Base-by-base conservation (phyloP, 1,284 basidiomycete genomes). In the Cutaneotrichosporon sp. region DNA sequence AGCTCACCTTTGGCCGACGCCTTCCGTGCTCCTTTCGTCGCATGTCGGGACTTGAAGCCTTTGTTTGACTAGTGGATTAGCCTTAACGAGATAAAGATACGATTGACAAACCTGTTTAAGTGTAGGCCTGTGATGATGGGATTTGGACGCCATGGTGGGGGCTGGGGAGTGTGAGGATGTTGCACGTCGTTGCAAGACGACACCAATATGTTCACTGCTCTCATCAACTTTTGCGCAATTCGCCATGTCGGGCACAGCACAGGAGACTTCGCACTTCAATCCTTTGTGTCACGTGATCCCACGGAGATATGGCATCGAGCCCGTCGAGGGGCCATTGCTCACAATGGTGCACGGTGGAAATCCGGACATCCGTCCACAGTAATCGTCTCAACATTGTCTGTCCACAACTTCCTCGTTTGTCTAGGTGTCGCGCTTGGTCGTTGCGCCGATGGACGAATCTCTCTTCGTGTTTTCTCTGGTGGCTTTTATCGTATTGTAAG, bases 21-120 rank as follows among this genome's bases (percentile, higher is more conserved):
- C 70, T 88, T 90, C 42, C 90, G 68, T 0, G 85, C 80, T 8
- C 61, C 83, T 74, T 94, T 93, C 4, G 87, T 83, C 0, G 90
- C 82, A 79, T 96, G 90, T 68, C 84, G 87, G 1, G 87, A 89
- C 72, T 93, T 93, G 80, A 88, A 94, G 1, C 81, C 60, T 71
- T 96, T 96, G 74, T 96, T 94, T 78, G 82, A 78, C 88, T 91
- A 49, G 45, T 7, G 40, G 7, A 18, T 46, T 5, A 51, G 26
- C 4, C 10, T 17, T 33, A 17, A 30, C 17, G 9, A 5, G 39
- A 20, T 22, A 14, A 37, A 40, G 8, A 17, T 26, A 17, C 20
- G 4, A 17, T 14, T 38, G n/a, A 38, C 38, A 12, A 52, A 86
- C 87, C 81, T 93, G 90, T 75, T 92, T 94, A 57, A 90, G 81